These are phyloP conservation scores for Erysimum pusillum DNA, from an alignment of 441 rosid genomes.

Conservation along the genomic window DNA sequence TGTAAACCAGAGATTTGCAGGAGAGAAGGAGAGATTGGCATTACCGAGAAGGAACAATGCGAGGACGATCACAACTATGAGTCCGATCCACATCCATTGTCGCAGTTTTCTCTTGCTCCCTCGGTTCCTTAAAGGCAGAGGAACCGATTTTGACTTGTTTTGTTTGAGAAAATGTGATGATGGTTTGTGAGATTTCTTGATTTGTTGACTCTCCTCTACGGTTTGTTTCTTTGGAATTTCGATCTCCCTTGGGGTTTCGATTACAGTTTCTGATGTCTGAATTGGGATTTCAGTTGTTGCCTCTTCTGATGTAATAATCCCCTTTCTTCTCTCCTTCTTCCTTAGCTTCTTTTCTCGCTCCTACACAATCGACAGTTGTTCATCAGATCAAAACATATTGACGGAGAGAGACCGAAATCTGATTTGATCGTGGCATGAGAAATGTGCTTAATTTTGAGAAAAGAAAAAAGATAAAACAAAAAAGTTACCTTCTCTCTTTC, in stretches of 20 bases:
- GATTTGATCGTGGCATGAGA: not conserved
- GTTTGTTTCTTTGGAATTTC: slow-evolving; percentile 57
- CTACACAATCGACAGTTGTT: slow-evolving; percentile 50
- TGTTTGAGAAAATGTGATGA: slow-evolving; percentile 63
- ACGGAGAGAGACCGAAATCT: not conserved
- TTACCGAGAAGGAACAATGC: slow-evolving; percentile 67
- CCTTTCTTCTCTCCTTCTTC: slow-evolving; percentile 73
- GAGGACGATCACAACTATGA: slow-evolving; percentile 44
- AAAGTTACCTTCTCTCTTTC: slow-evolving; percentile 72
- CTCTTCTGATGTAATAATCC: slow-evolving; percentile 41
- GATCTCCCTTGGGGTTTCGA: slow-evolving; percentile 52
- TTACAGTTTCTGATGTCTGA: slow-evolving; percentile 47
- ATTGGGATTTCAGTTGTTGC: slow-evolving; percentile 38
- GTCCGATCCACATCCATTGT: slow-evolving; percentile 81
- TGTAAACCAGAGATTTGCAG: slow-evolving; percentile 45
- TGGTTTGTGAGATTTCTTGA: slow-evolving; percentile 58
- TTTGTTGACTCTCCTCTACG: slow-evolving; percentile 40
- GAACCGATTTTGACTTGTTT: slow-evolving; percentile 63
- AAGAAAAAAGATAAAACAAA: not conserved
- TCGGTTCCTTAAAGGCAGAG: slow-evolving; percentile 73
- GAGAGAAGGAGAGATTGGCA: slow-evolving; percentile 51
- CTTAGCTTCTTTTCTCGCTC: slow-evolving; percentile 80
- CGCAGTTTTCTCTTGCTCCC: slow-evolving; percentile 70
- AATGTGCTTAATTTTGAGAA: not conserved
- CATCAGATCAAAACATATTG: slow-evolving; percentile 8